Evolutionary conservation across 805 yeast genomes (phyloP).

Genomic region (Sungouiella thailandica): DNA sequence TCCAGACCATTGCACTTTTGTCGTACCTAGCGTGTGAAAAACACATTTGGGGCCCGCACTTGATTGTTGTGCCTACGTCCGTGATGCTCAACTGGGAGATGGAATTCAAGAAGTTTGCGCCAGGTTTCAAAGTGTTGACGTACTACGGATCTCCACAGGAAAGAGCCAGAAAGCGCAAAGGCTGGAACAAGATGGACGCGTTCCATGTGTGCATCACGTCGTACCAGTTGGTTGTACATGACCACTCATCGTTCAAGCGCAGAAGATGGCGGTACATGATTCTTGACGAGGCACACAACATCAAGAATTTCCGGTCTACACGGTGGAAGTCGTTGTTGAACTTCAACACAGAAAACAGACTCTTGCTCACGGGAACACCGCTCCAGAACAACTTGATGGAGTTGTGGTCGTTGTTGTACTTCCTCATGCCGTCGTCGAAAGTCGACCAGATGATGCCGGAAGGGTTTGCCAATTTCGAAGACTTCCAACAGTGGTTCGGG

Average conservation of each 20-base stretch:
- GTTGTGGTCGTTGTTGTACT: conserved; percentile 91
- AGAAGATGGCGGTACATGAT: conserved; percentile 96
- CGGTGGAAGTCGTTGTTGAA: conserved; percentile 95
- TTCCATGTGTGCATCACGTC: conserved; percentile 97
- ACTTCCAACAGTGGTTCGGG: conserved; percentile 99
- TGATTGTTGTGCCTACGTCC: conserved; percentile 95
- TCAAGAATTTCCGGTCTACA: conserved; percentile 91
- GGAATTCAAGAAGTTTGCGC: conserved; percentile 98
- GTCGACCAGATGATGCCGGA: conserved; percentile 75
- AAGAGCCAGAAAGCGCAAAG: conserved; percentile 90
- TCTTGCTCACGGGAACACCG: conserved; percentile 94
- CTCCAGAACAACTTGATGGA: conserved; percentile 92
- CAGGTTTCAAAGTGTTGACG: conserved; percentile 92
- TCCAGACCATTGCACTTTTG: conserved; percentile 85
- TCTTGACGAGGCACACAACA: conserved; percentile 96
- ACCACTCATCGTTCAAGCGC: conserved; percentile 87
- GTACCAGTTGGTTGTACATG: conserved; percentile 95
- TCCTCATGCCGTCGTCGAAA: conserved; percentile 88
- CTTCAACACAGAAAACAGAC: conserved; percentile 85
- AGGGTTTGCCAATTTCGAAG: conserved; percentile 93
- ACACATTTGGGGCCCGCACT: conserved; percentile 96
- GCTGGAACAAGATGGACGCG: conserved; percentile 95
- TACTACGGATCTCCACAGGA: conserved; percentile 97
- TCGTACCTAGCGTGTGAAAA: conserved; percentile 90
- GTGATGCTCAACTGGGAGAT: conserved; percentile 98